Evolutionary conservation across 495 filamentous ascomycete genomes (phyloP).

Genomic region (Staphylotrichum tortipilum): DNA sequence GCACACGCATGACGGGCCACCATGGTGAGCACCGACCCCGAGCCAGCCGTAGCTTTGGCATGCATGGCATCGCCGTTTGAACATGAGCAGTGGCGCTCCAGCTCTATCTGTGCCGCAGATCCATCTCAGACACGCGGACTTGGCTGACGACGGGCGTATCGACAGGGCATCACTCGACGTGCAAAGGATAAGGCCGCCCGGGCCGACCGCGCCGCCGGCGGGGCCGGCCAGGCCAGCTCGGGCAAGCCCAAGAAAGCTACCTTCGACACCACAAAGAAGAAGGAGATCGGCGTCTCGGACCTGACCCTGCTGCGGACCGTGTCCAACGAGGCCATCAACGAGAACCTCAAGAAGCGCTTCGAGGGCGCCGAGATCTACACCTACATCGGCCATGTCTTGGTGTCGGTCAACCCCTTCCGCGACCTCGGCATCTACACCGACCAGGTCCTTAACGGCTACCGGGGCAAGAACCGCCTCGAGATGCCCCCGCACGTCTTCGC

Average conservation of each 20-base stretch:
- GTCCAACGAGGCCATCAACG: constrained; percentile 97
- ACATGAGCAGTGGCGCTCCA: no score
- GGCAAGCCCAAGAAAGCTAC: constrained; percentile 87
- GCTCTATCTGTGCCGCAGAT: no score
- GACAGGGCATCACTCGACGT: constrained; percentile 48
- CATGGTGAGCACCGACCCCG: constrained; percentile 21
- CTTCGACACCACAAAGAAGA: constrained; percentile 95
- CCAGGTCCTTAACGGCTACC: constrained; percentile 78
- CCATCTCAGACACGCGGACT: no score
- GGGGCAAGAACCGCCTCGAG: constrained; percentile 93
- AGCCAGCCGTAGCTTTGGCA: no score
- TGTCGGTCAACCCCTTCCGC: constrained; percentile 97
- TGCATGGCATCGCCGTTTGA: no score
- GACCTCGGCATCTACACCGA: constrained; percentile 99
- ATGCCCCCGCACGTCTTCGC: constrained; percentile 95
- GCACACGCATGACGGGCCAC: constrained; percentile 16
- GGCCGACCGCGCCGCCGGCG: constrained; percentile 43
- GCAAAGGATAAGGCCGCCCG: constrained; percentile 58
- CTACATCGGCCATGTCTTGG: constrained; percentile 99
- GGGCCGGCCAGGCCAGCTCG: constrained; percentile 39
- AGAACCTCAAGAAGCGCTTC: constrained; percentile 95
- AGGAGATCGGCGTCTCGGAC: constrained; percentile 97
- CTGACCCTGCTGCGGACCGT: constrained; percentile 96
- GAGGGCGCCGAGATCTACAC: constrained; percentile 97
- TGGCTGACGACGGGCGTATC: constrained; percentile 7